phyloP scores from a whole-genome alignment of 2,329 filamentous ascomycete genomes.

The Tolypocladium capitatum region DNA sequence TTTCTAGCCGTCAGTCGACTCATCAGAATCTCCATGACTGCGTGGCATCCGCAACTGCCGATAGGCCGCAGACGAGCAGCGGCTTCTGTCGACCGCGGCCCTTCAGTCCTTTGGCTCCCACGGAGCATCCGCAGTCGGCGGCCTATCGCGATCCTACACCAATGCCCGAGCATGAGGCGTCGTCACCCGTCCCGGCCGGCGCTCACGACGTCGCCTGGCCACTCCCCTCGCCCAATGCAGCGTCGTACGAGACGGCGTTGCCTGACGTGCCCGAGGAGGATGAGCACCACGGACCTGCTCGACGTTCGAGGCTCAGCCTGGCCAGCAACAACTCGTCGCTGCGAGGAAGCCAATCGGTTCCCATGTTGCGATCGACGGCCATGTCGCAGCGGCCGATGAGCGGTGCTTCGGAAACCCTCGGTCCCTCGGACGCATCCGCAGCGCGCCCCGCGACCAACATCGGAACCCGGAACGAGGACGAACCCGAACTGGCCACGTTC shows the following conservation, averaged over 20 bases:
- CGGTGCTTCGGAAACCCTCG: constrained; percentile 39
- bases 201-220: constrained; percentile 30
- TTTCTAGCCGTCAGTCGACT: constrained; percentile 41
- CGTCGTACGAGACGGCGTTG: constrained; percentile 29
- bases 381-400: constrained; percentile 29
- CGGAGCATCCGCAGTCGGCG: constrained; percentile 6
- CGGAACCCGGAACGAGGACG: constrained; percentile 3
- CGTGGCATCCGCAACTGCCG: constrained; percentile 18
- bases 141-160: neutral
- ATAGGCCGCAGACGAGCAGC: constrained; percentile 31
- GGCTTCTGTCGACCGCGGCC: constrained; percentile 32
- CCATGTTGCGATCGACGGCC: constrained; percentile 34
- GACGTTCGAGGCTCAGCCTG: constrained; percentile 29
- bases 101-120: constrained; percentile 17
- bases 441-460: constrained; percentile 11
- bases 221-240: constrained; percentile 11
- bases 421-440: constrained; percentile 26
- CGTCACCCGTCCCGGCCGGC: constrained; percentile 28
- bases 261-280: constrained; percentile 53
- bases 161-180: constrained; percentile 5
- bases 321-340: constrained; percentile 37
- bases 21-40: constrained; percentile 27
- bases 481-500: constrained; percentile 13
- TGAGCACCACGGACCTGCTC: constrained; percentile 28
- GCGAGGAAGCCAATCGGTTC: constrained; percentile 41